A percentile compares a stretch with the other conserved stretches of the same genome.
Conservation (phyloP, 805 yeast species). For the Candida nitratophila region DNA sequence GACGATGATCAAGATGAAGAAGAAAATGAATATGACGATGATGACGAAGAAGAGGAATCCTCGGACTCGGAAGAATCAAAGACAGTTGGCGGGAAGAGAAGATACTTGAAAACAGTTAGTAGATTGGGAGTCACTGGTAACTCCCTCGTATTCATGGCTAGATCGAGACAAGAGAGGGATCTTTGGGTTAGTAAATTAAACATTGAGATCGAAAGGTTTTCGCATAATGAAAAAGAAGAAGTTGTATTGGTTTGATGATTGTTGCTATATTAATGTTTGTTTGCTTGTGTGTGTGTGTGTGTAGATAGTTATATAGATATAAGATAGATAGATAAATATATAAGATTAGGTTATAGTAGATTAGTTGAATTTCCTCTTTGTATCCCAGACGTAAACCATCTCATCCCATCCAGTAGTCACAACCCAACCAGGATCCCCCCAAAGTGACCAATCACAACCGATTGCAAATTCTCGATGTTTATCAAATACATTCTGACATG, state of each 20-base stretch:
- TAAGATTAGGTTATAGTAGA: no score
- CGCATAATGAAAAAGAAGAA: constrained; percentile 13
- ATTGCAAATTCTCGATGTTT: constrained; percentile 83
- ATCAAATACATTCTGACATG: constrained; percentile 52
- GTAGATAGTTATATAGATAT: no score
- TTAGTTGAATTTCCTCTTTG: constrained; percentile 25
- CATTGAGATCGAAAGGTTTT: constrained; percentile 38
- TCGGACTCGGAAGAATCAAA: no score
- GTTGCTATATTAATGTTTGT: not conserved
- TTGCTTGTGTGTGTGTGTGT: no score
- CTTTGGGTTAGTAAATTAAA: constrained; percentile 58
- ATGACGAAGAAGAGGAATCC: not conserved
- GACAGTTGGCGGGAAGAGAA: constrained; percentile 11
- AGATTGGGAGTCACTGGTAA: constrained; percentile 62
- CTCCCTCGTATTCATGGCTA: constrained; percentile 67
- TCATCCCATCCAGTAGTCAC: constrained; percentile 97
- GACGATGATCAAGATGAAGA: not conserved
- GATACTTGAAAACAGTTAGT: constrained; percentile 36
- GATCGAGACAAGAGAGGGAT: constrained; percentile 79
- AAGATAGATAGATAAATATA: no score
- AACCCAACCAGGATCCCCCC: constrained; percentile 97
- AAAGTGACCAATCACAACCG: constrained; percentile 91
- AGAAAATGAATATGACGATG: not conserved
- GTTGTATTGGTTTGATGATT: constrained; percentile 10
- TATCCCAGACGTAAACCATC: constrained; percentile 85